Conservation (phyloP, 2,329 filamentous ascomycete genomes). For the Fusarium torulosum region DNA sequence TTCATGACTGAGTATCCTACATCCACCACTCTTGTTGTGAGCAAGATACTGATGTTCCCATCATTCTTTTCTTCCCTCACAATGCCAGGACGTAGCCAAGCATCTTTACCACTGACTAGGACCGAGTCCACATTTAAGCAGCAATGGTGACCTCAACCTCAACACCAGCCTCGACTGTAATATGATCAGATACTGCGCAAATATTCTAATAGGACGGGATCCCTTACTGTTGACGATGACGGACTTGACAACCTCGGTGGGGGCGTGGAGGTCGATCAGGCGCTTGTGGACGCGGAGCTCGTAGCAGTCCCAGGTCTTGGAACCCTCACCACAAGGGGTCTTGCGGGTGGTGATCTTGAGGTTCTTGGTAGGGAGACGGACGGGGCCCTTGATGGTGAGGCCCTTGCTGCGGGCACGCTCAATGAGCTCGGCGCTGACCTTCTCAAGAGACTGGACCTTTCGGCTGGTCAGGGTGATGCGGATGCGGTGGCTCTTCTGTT, state of each 20-base stretch:
- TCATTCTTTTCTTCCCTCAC: constrained; percentile 44
- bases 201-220: not conserved
- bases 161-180: constrained; percentile 81
- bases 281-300: constrained; percentile 99
- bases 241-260: constrained; percentile 97
- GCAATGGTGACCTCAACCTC: constrained; percentile 95
- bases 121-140: constrained; percentile 57
- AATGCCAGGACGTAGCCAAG: constrained; percentile 31
- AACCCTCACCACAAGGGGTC: constrained; percentile 99
- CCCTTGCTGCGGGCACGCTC: constrained; percentile 99
- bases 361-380: constrained; percentile 97
- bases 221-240: constrained; percentile 86
- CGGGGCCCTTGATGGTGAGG: constrained; percentile 97
- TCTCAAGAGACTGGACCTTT: constrained; percentile 96
- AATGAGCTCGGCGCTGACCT: constrained; percentile 97
- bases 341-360: constrained; percentile 98
- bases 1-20: constrained; percentile 40
- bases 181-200: constrained; percentile 22
- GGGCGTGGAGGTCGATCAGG: constrained; percentile 95
- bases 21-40: constrained; percentile 36
- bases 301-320: constrained; percentile 99
- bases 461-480: constrained; percentile 96
- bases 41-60: constrained; percentile 34
- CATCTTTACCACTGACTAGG: constrained; percentile 20
- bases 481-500: constrained; percentile 94